Conservation (phyloP, 164 flowering plant species). For the Umbilicus rupestris region DNA sequence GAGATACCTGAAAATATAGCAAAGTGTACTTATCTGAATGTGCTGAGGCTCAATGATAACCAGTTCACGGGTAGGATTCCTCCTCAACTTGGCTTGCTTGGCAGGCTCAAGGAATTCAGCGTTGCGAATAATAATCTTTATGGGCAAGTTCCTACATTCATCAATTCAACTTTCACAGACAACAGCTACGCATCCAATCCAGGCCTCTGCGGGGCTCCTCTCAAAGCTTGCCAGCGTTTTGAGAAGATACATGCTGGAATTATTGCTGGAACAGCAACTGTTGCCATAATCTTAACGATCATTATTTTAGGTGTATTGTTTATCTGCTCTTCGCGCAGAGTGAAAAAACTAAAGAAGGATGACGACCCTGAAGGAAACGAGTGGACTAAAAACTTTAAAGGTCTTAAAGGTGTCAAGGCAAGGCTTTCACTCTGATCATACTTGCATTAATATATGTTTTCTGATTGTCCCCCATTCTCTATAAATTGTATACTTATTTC, state of each 20-base stretch:
- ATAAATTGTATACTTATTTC: neutral
- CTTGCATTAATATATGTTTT: neutral
- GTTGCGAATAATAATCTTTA: conserved; percentile 46
- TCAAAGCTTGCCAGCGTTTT: conserved; percentile 19
- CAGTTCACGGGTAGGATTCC: conserved; percentile 56
- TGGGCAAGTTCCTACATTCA: conserved; percentile 47
- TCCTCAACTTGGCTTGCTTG: conserved; percentile 26
- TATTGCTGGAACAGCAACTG: conserved; percentile 46
- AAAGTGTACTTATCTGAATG: conserved; percentile 45
- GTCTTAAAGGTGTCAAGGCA: conserved; percentile 59
- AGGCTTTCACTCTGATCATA: conserved; percentile 10
- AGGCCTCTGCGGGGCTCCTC: conserved; percentile 54
- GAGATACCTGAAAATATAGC: conserved; percentile 38
- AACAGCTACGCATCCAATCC: conserved; percentile 41
- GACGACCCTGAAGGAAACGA: conserved; percentile 75
- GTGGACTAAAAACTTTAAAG: conserved; percentile 72
- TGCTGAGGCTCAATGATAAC: conserved; percentile 52
- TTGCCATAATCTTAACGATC: conserved; percentile 31
- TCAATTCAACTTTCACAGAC: neutral
- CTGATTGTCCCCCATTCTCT: neutral
- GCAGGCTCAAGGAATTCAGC: conserved; percentile 39
- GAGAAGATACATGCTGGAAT: conserved; percentile 22
- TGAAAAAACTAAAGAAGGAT: conserved; percentile 35
- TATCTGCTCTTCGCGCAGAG: conserved; percentile 26
- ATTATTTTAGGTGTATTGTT: conserved; percentile 26